Percentiles rank a stretch among this genome's conserved stretches.
Conservation (phyloP, 176 grass and related monocot genomes). For the Panicum miliaceum region DNA sequence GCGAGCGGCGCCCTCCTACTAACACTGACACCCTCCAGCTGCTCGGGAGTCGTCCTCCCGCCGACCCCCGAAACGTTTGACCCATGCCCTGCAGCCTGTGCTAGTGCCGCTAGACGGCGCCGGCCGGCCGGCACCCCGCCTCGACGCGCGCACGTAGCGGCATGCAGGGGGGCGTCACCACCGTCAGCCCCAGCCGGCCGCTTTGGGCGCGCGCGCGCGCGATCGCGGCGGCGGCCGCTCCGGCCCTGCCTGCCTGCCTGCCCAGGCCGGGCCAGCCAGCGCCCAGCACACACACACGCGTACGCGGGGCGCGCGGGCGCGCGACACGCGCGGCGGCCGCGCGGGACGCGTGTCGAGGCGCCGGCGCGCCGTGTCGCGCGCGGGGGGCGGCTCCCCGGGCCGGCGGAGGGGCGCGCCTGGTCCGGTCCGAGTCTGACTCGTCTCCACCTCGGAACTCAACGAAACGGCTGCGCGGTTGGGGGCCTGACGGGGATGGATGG, state of each 20-base stretch:
- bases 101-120: too few species aligned
- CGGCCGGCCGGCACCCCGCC: neutral
- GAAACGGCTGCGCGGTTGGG: constrained; percentile 40
- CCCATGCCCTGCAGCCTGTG: constrained; percentile 12
- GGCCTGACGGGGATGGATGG: neutral
- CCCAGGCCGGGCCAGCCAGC: neutral
- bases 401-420: neutral
- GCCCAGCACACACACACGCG: neutral
- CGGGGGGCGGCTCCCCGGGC: neutral
- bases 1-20: neutral
- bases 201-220: too few species aligned
- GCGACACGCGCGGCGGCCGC: neutral
- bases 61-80: neutral
- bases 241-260: neutral
- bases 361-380: neutral
- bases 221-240: neutral
- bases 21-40: neutral
- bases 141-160: too few species aligned
- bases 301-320: neutral
- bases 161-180: too few species aligned
- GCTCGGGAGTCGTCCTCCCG: neutral
- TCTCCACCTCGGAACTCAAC: constrained; percentile 35
- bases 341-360: constrained; percentile 18
- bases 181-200: neutral
- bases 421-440: neutral